A percentile compares a stretch with the other conserved stretches of the same genome.
phyloP scores from a whole-genome alignment of 306 rosid genomes.

The Quercus suber region DNA sequence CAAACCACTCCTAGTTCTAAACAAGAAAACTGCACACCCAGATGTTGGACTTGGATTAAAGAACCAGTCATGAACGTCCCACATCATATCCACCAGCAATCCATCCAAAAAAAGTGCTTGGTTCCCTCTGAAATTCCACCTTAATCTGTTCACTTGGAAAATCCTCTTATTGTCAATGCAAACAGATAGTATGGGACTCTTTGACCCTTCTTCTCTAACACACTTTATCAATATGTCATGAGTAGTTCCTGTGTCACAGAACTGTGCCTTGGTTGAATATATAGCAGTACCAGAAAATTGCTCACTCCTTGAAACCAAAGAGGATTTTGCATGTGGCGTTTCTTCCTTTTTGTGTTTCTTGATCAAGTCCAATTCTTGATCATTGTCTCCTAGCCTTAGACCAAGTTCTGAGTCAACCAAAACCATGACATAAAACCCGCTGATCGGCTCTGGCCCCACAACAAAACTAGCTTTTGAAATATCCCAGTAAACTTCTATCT shows the following conservation, averaged over 20 bases:
- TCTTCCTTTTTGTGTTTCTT: conserved; percentile 3
- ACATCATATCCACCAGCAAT: conserved; percentile 84
- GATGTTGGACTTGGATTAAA: conserved; percentile 35
- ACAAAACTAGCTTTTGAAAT: conserved; percentile 37
- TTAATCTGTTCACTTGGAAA: conserved; percentile 67
- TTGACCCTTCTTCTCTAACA: conserved; percentile 34
- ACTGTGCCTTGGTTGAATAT: conserved; percentile 40
- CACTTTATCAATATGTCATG: conserved; percentile 70
- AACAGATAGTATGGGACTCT: conserved; percentile 40
- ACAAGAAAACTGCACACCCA: conserved; percentile 66
- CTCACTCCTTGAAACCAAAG: conserved; percentile 44
- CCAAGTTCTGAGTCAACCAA: conserved; percentile 35
- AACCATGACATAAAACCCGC: conserved; percentile 32
- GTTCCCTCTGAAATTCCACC: conserved; percentile 96
- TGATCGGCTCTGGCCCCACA: conserved; percentile 40
- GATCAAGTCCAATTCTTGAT: conserved; percentile 15
- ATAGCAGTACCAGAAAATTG: conserved; percentile 26
- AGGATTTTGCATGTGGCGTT: conserved; percentile 15
- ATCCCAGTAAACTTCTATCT: conserved; percentile 43
- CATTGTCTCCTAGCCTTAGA: conserved; percentile 40
- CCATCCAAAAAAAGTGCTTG: conserved; percentile 82
- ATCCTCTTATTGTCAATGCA: conserved; percentile 56
- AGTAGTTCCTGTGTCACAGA: conserved; percentile 30
- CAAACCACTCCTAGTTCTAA: conserved; percentile 78
- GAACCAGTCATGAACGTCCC: conserved; percentile 95